Conservation (phyloP, 495 filamentous ascomycete genomes). For the Podospora bellae-mahoneyi region DNA sequence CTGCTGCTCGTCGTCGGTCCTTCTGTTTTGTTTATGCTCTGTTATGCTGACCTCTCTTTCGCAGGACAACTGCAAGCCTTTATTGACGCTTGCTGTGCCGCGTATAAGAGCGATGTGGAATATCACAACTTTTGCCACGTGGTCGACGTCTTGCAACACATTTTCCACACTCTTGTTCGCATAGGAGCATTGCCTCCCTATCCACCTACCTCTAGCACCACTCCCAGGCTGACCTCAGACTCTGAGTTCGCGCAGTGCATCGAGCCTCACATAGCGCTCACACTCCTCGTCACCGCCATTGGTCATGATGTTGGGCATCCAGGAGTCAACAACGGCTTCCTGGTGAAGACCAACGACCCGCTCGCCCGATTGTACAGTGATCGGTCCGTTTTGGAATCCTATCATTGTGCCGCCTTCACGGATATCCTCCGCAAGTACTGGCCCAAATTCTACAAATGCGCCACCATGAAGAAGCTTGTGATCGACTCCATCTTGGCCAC, state of each 20-base stretch:
- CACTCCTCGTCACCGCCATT: slow-evolving; percentile 87
- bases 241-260: slow-evolving; percentile 60
- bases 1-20: background rate
- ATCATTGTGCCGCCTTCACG: slow-evolving; percentile 95
- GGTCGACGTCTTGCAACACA: slow-evolving; percentile 89
- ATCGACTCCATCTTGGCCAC: slow-evolving; percentile 95
- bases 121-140: slow-evolving; percentile 99
- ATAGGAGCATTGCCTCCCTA: slow-evolving; percentile 76
- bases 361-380: slow-evolving; percentile 98
- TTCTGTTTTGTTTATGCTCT: slow-evolving; percentile 6
- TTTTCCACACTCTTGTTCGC: slow-evolving; percentile 85
- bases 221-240: slow-evolving; percentile 48
- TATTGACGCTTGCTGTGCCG: slow-evolving; percentile 73
- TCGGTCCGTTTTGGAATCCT: slow-evolving; percentile 92
- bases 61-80: slow-evolving; percentile 69
- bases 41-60: slow-evolving; percentile 29
- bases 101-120: slow-evolving; percentile 94
- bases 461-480: slow-evolving; percentile 78
- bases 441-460: slow-evolving; percentile 73
- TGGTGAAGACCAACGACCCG: slow-evolving; percentile 88
- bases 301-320: slow-evolving; percentile 97
- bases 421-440: slow-evolving; percentile 93
- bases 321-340: slow-evolving; percentile 95
- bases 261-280: slow-evolving; percentile 80
- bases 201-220: slow-evolving; percentile 29